Base-by-base conservation (phyloP, 202 grass and related monocot species). In the Schoenoplectus tabernaemontani region DNA sequence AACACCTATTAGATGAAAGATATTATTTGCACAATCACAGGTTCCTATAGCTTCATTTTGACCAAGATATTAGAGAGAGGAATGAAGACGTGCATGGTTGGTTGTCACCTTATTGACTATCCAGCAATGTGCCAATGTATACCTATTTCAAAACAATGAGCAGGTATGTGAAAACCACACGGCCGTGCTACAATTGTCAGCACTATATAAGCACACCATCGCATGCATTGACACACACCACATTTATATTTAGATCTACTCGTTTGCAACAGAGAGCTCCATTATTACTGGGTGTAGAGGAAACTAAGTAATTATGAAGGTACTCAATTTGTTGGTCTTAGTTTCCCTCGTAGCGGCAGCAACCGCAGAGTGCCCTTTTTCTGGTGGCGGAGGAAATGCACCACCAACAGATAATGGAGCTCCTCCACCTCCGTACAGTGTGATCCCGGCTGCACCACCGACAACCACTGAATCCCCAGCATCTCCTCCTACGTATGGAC, bases 301-400 rank as follows among this genome's bases (percentile, higher is more conserved):
- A 73, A 50, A 13, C 28, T 63, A 65, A 80, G 78, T 53, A 64
- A 80, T 42, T 59, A 80, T 80, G 78, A 80, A 36, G 9, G 17
- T 36, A 32, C 15, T 80, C 13, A 44, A 22, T 48, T 48, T 80
- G 24, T 24, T 80, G 28, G 4, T 80, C 59, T 50, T 80, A 63
- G 59, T 80, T 50, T 80, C 42, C 58, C 42, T 80, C 16, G 13
- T 80, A 1, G 59, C 65, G 53, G 42, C 47, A 2, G 30, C 71
- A 56, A 47, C 71, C 3, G 71, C 47, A n/a, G 68, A 73, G 9
- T 73, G 68, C 44, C 68, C 68, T 1, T 73, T 51, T 51, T 47
- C 68, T 11, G 0, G 26, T 5, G 44, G 19, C 2, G 68, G 68
- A 17, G 12, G 1, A 23, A 72, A 72, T 33, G 44, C 68, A 73